Evolutionary conservation across 129 eudicot genomes (phyloP).

Genomic region (Heracleum sosnowskyi): DNA sequence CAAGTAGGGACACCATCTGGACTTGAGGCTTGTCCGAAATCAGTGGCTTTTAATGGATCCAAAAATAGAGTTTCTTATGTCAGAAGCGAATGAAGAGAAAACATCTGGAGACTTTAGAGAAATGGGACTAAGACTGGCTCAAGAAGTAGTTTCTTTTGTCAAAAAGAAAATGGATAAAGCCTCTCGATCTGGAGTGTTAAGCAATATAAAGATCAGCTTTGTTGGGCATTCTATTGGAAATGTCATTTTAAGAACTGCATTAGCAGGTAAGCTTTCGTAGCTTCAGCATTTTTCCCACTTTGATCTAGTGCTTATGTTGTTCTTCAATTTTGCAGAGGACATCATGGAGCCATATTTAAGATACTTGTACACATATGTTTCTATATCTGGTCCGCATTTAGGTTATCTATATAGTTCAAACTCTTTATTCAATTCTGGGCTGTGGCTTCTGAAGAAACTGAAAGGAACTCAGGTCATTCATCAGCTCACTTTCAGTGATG

Average conservation of each 20-base stretch:
- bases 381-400: conserved; percentile 94
- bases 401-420: conserved; percentile 97
- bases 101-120: conserved; percentile 96
- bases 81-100: conserved; percentile 93
- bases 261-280: conserved; percentile 52
- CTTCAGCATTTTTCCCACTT: not conserved
- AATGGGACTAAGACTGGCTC: conserved; percentile 91
- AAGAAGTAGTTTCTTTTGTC: conserved; percentile 82
- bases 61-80: conserved; percentile 83
- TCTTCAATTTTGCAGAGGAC: conserved; percentile 46
- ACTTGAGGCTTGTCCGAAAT: conserved; percentile 86
- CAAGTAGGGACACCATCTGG: conserved; percentile 94
- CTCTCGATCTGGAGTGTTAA: conserved; percentile 67
- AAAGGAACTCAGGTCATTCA: conserved; percentile 91
- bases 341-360: conserved; percentile 95
- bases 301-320: conserved; percentile 15
- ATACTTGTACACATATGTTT: conserved; percentile 73
- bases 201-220: conserved; percentile 80
- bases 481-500: conserved; percentile 92
- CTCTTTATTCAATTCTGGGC: conserved; percentile 89
- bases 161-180: conserved; percentile 97
- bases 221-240: conserved; percentile 99
- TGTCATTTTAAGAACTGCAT: conserved; percentile 80
- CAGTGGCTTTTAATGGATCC: conserved; percentile 99
- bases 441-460: conserved; percentile 95